phyloP scores from a whole-genome alignment of 2,329 filamentous ascomycete species.

The Pseudocercospora macadamiae region DNA sequence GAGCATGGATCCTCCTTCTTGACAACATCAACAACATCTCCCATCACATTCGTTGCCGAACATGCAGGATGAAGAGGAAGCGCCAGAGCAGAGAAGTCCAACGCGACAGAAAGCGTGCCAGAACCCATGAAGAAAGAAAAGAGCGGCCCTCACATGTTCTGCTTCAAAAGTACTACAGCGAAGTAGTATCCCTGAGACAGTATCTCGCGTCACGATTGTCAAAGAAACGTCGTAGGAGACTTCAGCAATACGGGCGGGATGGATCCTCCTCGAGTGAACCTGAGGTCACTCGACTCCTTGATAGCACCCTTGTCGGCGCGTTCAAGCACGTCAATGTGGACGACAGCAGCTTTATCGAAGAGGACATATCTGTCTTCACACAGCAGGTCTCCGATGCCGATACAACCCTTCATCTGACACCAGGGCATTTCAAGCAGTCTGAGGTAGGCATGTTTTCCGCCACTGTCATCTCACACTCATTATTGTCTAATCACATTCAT shows the following conservation, averaged over 20 bases:
- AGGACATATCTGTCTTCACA: conserved; percentile 49
- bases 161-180: conserved; percentile 31
- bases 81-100: conserved; percentile 14
- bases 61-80: conserved; percentile 27
- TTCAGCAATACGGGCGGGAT: conserved; percentile 31
- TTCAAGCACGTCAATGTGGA: conserved; percentile 38
- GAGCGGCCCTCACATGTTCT: conserved; percentile 24
- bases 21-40: too few species aligned
- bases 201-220: conserved; percentile 33
- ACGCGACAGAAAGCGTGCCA: conserved; percentile 21
- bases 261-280: conserved; percentile 5
- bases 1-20: too few species aligned
- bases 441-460: conserved; percentile 43
- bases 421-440: conserved; percentile 40
- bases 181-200: conserved; percentile 33
- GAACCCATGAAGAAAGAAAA: neutral
- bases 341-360: conserved; percentile 34
- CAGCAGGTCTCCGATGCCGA: conserved; percentile 45
- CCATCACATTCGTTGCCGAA: too few species aligned
- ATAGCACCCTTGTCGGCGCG: conserved; percentile 69
- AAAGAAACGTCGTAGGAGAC: conserved; percentile 29
- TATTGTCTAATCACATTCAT: too few species aligned
- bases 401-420: conserved; percentile 24
- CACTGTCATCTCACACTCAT: too few species aligned
- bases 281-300: conserved; percentile 63